These are phyloP conservation scores for Digitaria exilis DNA, from an alignment of 202 grass and related monocot genomes.

Conservation along the genomic window DNA sequence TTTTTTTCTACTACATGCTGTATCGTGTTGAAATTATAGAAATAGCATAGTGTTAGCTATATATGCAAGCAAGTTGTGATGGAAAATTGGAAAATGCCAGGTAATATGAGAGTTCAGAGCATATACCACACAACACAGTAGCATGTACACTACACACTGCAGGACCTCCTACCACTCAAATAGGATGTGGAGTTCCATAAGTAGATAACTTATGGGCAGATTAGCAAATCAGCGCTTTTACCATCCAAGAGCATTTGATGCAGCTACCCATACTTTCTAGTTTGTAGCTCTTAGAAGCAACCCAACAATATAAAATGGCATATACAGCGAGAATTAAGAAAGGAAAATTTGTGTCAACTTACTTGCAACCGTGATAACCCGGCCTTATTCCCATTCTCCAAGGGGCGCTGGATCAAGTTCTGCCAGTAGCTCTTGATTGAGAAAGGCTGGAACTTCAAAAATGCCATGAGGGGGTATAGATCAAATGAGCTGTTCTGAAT, in stretches of 20 bases:
- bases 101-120: not conserved
- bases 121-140: not conserved
- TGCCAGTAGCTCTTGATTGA: constrained; percentile 89
- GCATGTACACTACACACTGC: not conserved
- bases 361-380: constrained; percentile 82
- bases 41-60: not conserved
- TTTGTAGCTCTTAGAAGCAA: not conserved
- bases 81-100: not conserved
- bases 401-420: constrained; percentile 71
- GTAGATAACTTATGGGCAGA: not conserved
- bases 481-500: constrained; percentile 95
- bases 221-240: not conserved
- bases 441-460: constrained; percentile 85
- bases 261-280: constrained; percentile 7
- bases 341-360: constrained; percentile 1
- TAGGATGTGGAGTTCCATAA: not conserved
- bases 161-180: constrained; percentile 16
- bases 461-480: constrained; percentile 85
- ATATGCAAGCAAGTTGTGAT: not conserved
- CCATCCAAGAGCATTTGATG: constrained; percentile 8
- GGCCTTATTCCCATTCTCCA: constrained; percentile 55
- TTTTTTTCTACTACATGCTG: not conserved
- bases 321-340: constrained; percentile 1
- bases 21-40: not conserved
- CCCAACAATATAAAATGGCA: not conserved